These are phyloP conservation scores for Gnomoniopsis sp. DNA, from an alignment of 2,329 filamentous ascomycete species.

Conservation along the genomic window DNA sequence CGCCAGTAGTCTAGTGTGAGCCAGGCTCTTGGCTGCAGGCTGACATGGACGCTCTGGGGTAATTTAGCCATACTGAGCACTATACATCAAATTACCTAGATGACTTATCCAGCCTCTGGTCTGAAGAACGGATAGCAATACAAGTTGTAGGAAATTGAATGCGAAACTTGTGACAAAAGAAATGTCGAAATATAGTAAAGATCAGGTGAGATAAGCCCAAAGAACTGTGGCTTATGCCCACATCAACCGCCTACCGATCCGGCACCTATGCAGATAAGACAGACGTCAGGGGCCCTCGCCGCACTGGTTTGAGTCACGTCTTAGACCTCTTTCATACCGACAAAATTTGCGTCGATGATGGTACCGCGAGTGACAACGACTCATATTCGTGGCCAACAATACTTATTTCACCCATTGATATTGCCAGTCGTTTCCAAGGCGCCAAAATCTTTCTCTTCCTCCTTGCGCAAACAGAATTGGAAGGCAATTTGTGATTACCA, in stretches of 20 bases:
- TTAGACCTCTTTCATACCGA: neutral
- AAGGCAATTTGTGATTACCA: neutral
- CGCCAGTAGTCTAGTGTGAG: conserved; percentile 17
- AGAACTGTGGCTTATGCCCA: neutral
- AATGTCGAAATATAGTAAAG: too few relatives aligned
- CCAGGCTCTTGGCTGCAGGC: neutral
- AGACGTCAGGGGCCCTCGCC: neutral
- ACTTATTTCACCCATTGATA: neutral
- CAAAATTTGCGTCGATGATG: neutral
- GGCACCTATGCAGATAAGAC: neutral
- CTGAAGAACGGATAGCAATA: too few relatives aligned
- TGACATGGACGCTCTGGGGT: neutral
- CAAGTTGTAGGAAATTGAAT: neutral
- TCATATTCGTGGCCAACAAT: neutral
- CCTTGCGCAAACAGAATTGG: neutral
- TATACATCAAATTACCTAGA: too few relatives aligned
- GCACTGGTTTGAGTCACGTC: neutral
- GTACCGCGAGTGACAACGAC: neutral
- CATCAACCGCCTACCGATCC: neutral
- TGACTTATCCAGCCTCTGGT: too few relatives aligned
- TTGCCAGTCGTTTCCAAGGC: neutral
- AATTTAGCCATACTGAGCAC: neutral
- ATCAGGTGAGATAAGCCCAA: neutral
- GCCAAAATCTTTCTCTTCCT: neutral
- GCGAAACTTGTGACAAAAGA: neutral